Conservation (phyloP, 2,329 filamentous ascomycete genomes). For the Pseudogymnoascus verrucosus region DNA sequence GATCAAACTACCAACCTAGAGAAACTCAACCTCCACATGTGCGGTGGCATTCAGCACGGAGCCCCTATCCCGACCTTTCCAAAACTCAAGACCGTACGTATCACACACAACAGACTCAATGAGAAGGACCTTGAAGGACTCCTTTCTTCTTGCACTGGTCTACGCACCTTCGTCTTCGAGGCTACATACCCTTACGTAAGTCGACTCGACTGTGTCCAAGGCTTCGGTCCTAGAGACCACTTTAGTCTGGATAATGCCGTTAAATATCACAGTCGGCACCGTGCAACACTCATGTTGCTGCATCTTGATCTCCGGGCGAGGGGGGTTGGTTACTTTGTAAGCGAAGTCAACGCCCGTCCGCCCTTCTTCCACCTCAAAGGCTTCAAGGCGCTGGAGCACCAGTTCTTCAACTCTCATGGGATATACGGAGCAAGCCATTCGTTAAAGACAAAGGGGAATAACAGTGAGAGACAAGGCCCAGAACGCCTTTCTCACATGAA, state of each 20-base stretch:
- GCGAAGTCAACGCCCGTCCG: background rate
- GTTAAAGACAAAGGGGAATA: background rate
- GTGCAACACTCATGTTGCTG: background rate
- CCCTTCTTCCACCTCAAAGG: background rate
- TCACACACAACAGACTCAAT: background rate
- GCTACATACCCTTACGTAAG: background rate
- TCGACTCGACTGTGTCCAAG: background rate
- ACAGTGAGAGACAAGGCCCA: background rate
- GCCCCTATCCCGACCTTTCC: background rate
- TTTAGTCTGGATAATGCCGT: background rate
- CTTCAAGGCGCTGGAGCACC: background rate
- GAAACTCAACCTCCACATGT: background rate
- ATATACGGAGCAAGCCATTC: background rate
- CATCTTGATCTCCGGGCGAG: background rate
- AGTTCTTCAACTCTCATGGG: background rate
- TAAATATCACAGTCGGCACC: background rate
- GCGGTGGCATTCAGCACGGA: background rate
- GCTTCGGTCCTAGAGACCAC: background rate
- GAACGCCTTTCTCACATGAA: background rate
- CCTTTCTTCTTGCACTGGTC: background rate
- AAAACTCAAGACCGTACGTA: background rate
- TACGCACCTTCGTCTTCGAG: background rate
- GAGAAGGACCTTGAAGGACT: background rate
- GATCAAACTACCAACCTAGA: background rate
- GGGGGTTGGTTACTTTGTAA: background rate